Evolutionary conservation across 2,329 filamentous ascomycete genomes (phyloP).

Genomic region (Diaporthe australafricana): DNA sequence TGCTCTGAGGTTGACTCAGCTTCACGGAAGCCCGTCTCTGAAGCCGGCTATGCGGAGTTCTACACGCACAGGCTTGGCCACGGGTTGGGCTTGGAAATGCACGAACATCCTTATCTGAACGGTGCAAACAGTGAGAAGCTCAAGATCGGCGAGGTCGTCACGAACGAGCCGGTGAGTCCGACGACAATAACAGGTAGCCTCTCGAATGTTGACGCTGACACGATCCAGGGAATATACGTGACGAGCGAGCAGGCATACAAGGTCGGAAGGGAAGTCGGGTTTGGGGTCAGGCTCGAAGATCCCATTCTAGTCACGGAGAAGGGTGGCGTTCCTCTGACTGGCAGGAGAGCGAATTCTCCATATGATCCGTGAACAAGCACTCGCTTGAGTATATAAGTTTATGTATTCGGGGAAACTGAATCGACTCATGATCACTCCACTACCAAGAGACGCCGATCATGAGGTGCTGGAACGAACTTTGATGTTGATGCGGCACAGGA

Average conservation of each 20-base stretch:
- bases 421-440: not conserved
- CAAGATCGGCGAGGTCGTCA: slow-evolving; percentile 42
- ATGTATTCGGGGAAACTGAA: not conserved
- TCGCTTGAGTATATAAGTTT: not conserved
- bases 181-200: no score
- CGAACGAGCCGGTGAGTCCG: slow-evolving; percentile 45
- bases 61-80: slow-evolving; percentile 47
- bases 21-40: slow-evolving; percentile 42
- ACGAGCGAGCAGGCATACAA: slow-evolving; percentile 44
- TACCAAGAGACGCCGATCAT: not conserved
- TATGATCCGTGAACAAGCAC: slow-evolving; percentile 41
- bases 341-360: slow-evolving; percentile 44
- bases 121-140: slow-evolving; percentile 46
- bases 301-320: slow-evolving; percentile 45
- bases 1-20: slow-evolving; percentile 45
- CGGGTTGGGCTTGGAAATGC: slow-evolving; percentile 45
- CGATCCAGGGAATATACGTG: slow-evolving; percentile 45
- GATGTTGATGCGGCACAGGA: not conserved
- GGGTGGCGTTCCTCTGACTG: slow-evolving; percentile 44
- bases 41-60: slow-evolving; percentile 42
- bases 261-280: slow-evolving; percentile 42
- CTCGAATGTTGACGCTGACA: not conserved
- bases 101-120: slow-evolving; percentile 47
- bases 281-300: slow-evolving; percentile 46
- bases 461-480: not conserved